A percentile compares a stretch with the other conserved stretches of the same genome.
These are phyloP conservation scores for Botryotinia globosa DNA, from an alignment of 2,329 filamentous ascomycete genomes.

Conservation along the genomic window DNA sequence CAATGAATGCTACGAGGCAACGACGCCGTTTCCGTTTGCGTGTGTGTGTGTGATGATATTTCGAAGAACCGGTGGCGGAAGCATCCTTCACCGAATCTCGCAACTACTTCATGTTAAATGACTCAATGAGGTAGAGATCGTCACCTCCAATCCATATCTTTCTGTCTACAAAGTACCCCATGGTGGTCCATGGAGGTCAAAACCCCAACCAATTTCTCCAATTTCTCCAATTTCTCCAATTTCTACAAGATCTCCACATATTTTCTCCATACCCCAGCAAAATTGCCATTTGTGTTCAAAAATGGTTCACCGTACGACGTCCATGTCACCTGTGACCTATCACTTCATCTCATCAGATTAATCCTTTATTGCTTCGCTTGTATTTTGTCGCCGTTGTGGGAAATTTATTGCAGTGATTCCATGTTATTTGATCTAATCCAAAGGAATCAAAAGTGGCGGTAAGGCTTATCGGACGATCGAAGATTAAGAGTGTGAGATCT, in stretches of 20 bases:
- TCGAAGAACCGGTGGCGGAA: background rate
- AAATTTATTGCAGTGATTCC: background rate
- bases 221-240: background rate
- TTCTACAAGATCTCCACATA: conserved; percentile 3
- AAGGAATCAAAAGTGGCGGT: background rate
- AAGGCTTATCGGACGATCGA: background rate
- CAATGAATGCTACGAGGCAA: background rate
- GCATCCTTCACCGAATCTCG: background rate
- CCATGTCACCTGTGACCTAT: background rate
- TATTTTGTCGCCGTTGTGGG: background rate
- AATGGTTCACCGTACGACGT: background rate
- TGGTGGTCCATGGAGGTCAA: background rate
- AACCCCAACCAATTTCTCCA: background rate
- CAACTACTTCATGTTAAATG: background rate
- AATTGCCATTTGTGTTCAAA: background rate
- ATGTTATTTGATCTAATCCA: background rate
- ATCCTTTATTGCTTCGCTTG: background rate
- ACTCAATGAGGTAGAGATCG: background rate
- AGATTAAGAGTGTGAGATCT: too few relatives aligned
- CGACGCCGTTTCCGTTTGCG: background rate
- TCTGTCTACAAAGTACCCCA: too few relatives aligned
- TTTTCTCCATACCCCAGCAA: background rate
- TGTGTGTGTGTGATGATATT: background rate
- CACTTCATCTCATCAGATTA: background rate
- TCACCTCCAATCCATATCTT: background rate